These are phyloP conservation scores for Calonectria pseudoturangicola DNA, from an alignment of 2,329 filamentous ascomycete genomes.

Conservation along the genomic window DNA sequence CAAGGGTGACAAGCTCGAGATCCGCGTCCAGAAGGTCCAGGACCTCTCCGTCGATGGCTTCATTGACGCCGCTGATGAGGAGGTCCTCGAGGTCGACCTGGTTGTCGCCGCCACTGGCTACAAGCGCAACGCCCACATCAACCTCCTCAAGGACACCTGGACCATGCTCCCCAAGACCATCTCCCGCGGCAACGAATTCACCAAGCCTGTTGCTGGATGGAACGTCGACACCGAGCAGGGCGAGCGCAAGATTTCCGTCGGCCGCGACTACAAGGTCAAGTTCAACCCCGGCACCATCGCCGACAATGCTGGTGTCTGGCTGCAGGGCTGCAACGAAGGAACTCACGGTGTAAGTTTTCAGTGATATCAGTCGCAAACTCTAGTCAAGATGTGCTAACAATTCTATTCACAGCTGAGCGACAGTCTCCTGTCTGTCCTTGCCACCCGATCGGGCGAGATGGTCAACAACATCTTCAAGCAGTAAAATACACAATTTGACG, in stretches of 20 bases:
- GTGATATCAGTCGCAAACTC: constrained; percentile 7
- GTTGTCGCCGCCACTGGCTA: constrained; percentile 94
- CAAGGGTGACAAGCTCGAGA: constrained; percentile 70
- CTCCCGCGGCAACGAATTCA: constrained; percentile 55
- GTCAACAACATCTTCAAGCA: constrained; percentile 81
- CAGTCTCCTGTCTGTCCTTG: constrained; percentile 86
- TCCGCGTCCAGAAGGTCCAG: constrained; percentile 73
- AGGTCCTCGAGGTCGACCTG: constrained; percentile 84
- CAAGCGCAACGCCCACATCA: constrained; percentile 83
- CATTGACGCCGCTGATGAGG: constrained; percentile 64
- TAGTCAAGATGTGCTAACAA: constrained; percentile 45
- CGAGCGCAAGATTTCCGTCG: constrained; percentile 76
- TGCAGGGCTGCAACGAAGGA: constrained; percentile 94
- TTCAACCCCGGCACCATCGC: constrained; percentile 82
- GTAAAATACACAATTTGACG: constrained; percentile 44
- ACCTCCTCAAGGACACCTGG: constrained; percentile 81
- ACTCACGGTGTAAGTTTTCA: constrained; percentile 87
- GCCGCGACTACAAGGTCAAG: constrained; percentile 85
- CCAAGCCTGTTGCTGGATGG: constrained; percentile 64
- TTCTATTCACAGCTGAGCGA: constrained; percentile 78
- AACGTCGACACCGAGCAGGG: constrained; percentile 62
- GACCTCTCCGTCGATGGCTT: constrained; percentile 65
- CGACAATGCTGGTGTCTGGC: constrained; percentile 86
- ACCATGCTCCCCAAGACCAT: constrained; percentile 76
- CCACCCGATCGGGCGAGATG: constrained; percentile 85